Evolutionary conservation across 768 basidiomycete species (phyloP).

Genomic region (Leccinum sublutescens): DNA sequence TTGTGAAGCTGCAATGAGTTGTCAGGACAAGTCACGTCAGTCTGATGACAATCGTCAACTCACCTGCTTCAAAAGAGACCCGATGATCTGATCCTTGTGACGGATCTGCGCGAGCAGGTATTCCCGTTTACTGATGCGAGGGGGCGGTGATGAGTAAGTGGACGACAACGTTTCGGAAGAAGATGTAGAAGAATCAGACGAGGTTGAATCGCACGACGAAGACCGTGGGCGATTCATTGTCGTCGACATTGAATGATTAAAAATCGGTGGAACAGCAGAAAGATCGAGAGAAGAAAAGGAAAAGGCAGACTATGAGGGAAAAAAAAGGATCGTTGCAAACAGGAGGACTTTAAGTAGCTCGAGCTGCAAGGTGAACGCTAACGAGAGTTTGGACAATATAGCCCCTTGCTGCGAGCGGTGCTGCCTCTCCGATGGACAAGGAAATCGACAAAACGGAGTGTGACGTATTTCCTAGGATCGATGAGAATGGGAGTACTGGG

Average conservation of each 20-base stretch:
- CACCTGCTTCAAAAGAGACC: constrained; percentile 81
- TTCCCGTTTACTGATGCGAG: constrained; percentile 69
- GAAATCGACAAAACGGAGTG: constrained; percentile 3
- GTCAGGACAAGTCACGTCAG: background rate
- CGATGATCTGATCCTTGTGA: constrained; percentile 86
- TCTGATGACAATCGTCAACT: constrained; percentile 7
- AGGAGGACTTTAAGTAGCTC: constrained; percentile 22
- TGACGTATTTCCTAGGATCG: background rate
- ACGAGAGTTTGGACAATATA: constrained; percentile 3
- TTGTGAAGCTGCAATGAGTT: constrained; percentile 51
- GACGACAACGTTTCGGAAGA: constrained; percentile 41
- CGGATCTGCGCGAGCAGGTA: constrained; percentile 82
- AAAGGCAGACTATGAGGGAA: background rate
- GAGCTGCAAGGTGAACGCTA: background rate
- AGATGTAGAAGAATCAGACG: constrained; percentile 28
- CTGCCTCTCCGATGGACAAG: constrained; percentile 9
- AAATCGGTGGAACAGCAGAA: background rate
- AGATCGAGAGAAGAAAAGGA: background rate
- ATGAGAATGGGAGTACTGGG: background rate
- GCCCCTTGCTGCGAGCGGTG: constrained; percentile 16
- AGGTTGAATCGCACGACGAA: constrained; percentile 15
- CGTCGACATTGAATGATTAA: background rate
- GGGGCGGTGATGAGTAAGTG: constrained; percentile 27
- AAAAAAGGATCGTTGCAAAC: background rate
- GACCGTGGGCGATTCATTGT: constrained; percentile 22